Conservation (phyloP, 805 yeast genomes). For the Cyberlindnera americana region DNA sequence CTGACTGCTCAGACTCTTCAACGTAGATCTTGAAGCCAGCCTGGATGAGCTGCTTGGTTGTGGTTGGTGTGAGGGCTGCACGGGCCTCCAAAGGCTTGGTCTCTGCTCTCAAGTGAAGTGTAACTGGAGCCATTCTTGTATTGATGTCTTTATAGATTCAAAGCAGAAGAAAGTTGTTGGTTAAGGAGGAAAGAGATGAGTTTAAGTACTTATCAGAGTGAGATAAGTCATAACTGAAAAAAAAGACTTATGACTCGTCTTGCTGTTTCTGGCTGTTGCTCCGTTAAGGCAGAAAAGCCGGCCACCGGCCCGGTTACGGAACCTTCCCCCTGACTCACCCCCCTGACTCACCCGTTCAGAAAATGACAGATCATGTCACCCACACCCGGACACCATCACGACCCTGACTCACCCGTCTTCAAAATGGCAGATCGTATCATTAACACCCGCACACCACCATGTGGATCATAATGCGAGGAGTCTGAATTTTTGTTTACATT, state of each 20-base stretch:
- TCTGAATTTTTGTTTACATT: too few relatives aligned
- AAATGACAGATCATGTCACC: too few relatives aligned
- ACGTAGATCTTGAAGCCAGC: constrained; percentile 89
- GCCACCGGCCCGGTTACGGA: background rate
- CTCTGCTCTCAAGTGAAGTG: constrained; percentile 91
- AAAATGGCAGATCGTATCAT: too few relatives aligned
- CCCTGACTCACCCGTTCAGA: too few relatives aligned
- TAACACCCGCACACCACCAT: too few relatives aligned
- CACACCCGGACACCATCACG: too few relatives aligned
- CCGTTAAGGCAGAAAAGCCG: background rate
- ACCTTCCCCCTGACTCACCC: too few relatives aligned
- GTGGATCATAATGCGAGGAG: too few relatives aligned
- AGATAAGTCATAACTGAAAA: too few relatives aligned
- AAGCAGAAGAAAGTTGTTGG: too few relatives aligned
- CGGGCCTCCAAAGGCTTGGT: constrained; percentile 96
- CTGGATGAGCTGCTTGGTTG: constrained; percentile 75
- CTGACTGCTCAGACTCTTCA: constrained; percentile 83
- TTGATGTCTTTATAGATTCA: too few relatives aligned
- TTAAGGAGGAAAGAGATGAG: background rate
- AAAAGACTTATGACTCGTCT: background rate
- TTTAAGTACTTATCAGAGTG: constrained; percentile 3
- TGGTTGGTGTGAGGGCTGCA: constrained; percentile 92
- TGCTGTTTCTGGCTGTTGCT: background rate
- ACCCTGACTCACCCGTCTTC: too few relatives aligned
- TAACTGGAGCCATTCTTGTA: constrained; percentile 39